phyloP scores from a whole-genome alignment of 805 yeast genomes.

The Candida krabiensis region DNA sequence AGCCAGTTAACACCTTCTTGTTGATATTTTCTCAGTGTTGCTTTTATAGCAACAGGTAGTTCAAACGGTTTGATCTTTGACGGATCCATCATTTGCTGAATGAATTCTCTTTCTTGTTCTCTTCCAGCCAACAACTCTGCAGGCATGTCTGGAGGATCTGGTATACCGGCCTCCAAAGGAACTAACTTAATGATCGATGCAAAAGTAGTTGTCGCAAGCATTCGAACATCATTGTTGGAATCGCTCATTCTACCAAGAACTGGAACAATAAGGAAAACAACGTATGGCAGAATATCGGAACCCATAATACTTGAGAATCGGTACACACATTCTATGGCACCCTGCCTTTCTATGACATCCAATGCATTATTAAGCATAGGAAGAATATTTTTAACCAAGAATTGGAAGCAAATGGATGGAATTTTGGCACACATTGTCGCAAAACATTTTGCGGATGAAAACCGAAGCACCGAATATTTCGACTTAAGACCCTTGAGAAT shows the following conservation, averaged over 20 bases:
- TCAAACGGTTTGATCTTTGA: conserved; percentile 83
- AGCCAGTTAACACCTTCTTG: conserved; percentile 99
- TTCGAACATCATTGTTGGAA: conserved; percentile 81
- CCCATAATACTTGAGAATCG: conserved; percentile 88
- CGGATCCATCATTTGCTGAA: conserved; percentile 98
- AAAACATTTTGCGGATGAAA: conserved; percentile 86
- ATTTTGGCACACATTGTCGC: conserved; percentile 72
- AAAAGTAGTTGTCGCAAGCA: conserved; percentile 91
- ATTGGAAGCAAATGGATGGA: conserved; percentile 73
- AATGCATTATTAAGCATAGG: conserved; percentile 82
- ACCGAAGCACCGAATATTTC: conserved; percentile 78
- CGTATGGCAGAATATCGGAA: conserved; percentile 84
- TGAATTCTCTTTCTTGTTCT: conserved; percentile 90
- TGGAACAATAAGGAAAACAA: conserved; percentile 93
- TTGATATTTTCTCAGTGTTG: conserved; percentile 90
- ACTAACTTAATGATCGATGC: conserved; percentile 94
- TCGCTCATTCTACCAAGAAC: conserved; percentile 98
- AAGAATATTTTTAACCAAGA: conserved; percentile 70
- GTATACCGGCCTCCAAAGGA: conserved; percentile 96
- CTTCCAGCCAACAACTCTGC: conserved; percentile 80
- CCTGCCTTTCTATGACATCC: conserved; percentile 74
- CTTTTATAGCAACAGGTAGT: conserved; percentile 88
- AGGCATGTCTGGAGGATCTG: conserved; percentile 93
- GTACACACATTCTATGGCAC: conserved; percentile 88
- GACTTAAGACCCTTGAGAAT: conserved; percentile 59